Evolutionary conservation across 2,329 filamentous ascomycete genomes (phyloP).

Genomic region (Clarireedia paspali): DNA sequence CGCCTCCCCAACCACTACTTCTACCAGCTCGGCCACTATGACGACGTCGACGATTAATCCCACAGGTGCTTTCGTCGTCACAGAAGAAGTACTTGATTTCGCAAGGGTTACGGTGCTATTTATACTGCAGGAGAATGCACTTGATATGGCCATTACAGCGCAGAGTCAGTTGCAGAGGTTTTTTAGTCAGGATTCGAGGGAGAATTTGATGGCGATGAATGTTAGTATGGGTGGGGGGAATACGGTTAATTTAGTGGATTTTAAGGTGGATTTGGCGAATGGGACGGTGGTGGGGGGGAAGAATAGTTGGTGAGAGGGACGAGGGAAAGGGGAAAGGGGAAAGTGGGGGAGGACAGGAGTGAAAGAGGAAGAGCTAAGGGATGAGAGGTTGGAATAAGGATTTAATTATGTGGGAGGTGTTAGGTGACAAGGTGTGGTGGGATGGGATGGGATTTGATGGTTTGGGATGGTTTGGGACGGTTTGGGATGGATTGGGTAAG

Average conservation of each 20-base stretch:
- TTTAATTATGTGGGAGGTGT: too few relatives aligned
- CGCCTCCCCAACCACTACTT: slow-evolving; percentile 9
- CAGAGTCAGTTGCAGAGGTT: slow-evolving; percentile 48
- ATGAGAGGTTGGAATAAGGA: too few relatives aligned
- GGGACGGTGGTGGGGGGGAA: neutral
- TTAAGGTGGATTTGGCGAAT: slow-evolving; percentile 1
- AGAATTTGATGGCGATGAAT: slow-evolving; percentile 18
- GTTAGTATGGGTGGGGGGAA: slow-evolving; percentile 24
- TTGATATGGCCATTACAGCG: slow-evolving; percentile 44
- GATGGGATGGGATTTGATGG: neutral
- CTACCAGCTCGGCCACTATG: slow-evolving; percentile 9
- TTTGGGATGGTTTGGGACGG: neutral
- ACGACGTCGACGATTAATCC: slow-evolving; percentile 10
- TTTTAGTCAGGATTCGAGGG: slow-evolving; percentile 33
- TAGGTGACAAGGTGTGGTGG: neutral
- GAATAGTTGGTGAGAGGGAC: neutral
- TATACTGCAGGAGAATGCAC: slow-evolving; percentile 47
- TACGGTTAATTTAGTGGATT: slow-evolving; percentile 18
- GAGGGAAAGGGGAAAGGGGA: neutral
- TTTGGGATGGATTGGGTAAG: neutral
- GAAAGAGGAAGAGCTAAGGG: too few relatives aligned
- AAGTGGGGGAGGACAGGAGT: neutral
- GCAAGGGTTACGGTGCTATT: slow-evolving; percentile 54
- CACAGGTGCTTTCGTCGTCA: slow-evolving; percentile 37
- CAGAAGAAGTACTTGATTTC: slow-evolving; percentile 54